Base-by-base conservation (phyloP, 495 filamentous ascomycete species). In the Chaetomium tenue region DNA sequence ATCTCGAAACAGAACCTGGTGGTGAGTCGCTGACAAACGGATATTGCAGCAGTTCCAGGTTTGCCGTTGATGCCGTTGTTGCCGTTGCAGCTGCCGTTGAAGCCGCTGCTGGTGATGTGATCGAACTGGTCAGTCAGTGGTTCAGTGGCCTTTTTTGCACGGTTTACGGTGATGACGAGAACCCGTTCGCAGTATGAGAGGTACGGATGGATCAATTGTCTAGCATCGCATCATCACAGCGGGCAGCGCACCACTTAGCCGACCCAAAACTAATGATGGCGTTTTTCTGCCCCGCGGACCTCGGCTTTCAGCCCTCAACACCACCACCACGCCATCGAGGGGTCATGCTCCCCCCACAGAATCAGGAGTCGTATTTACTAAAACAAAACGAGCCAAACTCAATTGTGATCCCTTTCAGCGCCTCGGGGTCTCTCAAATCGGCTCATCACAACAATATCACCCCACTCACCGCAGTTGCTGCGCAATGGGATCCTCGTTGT, bases 401-500 rank as follows among this genome's bases (percentile, higher is more conserved):
- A 42, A 37, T 37, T 37, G 33, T 37, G 9, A 3, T 5, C 63
- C n/a, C 18, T 23, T 25, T 12, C 46, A 47, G 39, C 61, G 25
- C 44, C 30, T 46, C 44, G 52, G 61, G 61, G 48, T 25, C 28
- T 51, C 47, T 15, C 57, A 52, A 23, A n/a, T 20, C 53, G 40
- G 52, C 33, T 37, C 33, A 37, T 37, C 33, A 37, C 66, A 26
- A 16, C 37, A 28, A 26, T 25, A 60, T 56, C 68, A 67, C 62
- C 66, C 68, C 68, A 68, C 65, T 48, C 57, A 26, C 23, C 40
- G 59, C 48, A 28, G 13, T 4, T 37, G 50, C 63, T 52, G 69
- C 67, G 60, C 67, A 46, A 67, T 63, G 46, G 63, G 65, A 63
- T 65, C 58, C n/a, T 44, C 48, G 48, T 54, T 30, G 33, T 50